Percentiles rank a stretch among this genome's conserved stretches.
Evolutionary conservation across 495 filamentous ascomycete genomes (phyloP).

Genomic region (Penicillium herquei): DNA sequence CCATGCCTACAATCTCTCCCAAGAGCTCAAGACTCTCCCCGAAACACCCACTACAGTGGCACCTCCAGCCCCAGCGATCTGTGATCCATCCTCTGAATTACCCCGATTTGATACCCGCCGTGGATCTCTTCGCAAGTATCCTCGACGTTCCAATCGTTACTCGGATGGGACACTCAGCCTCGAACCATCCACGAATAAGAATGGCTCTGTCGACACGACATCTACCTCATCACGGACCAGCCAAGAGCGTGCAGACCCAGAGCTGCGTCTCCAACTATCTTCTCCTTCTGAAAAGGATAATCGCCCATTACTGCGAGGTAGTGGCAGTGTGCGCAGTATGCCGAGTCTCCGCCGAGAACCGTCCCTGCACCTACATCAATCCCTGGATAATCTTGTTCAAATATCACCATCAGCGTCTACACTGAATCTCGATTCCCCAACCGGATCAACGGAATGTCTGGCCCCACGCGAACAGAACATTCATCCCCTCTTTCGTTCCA

Average conservation of each 20-base stretch:
- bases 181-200: constrained; percentile 22
- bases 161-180: constrained; percentile 36
- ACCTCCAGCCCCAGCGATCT: constrained; percentile 8
- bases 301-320: constrained; percentile 12
- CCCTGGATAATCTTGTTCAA: constrained; percentile 28
- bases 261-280: background rate
- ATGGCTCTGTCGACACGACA: constrained; percentile 25
- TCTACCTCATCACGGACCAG: constrained; percentile 5
- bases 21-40: constrained; percentile 29
- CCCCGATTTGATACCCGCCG: constrained; percentile 20
- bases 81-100: constrained; percentile 13
- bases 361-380: constrained; percentile 28
- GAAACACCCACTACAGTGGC: constrained; percentile 13
- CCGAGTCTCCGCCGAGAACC: constrained; percentile 21
- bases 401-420: constrained; percentile 21
- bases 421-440: constrained; percentile 17
- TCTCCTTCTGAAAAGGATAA: constrained; percentile 12
- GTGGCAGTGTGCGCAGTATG: constrained; percentile 22
- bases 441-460: constrained; percentile 12
- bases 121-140: constrained; percentile 26
- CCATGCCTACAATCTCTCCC: constrained; percentile 15
- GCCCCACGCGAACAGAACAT: constrained; percentile 66
- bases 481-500: constrained; percentile 79
- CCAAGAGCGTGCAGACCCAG: background rate
- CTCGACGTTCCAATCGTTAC: constrained; percentile 34